Evolutionary conservation across 2,329 filamentous ascomycete species (phyloP).

Genomic region (Sphaerulina musiva): DNA sequence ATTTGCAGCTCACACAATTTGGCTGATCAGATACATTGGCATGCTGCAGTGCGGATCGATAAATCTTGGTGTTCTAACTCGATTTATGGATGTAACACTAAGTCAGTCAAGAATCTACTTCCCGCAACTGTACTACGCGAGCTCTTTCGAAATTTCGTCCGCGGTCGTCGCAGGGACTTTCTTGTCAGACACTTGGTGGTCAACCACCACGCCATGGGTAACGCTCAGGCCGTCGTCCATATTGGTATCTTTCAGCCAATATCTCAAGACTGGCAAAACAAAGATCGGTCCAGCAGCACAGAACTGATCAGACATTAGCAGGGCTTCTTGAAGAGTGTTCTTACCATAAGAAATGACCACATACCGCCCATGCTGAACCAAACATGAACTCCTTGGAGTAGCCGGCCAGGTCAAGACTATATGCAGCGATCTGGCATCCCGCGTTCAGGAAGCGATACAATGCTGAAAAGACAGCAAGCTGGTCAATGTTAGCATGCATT

Average conservation of each 20-base stretch:
- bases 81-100: no score
- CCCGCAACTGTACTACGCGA: neutral
- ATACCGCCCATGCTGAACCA: conserved; percentile 4
- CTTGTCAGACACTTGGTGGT: neutral
- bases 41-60: neutral
- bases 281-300: conserved; percentile 4
- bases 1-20: conserved; percentile 32
- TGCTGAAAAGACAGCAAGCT: conserved; percentile 3
- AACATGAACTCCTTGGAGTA: conserved; percentile 10
- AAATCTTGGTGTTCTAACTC: no score
- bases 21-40: neutral
- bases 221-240: neutral
- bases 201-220: neutral
- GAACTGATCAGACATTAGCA: neutral
- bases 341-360: neutral
- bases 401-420: conserved; percentile 1
- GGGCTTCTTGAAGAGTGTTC: neutral
- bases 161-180: neutral
- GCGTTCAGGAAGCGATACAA: conserved; percentile 6
- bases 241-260: conserved; percentile 9
- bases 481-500: neutral
- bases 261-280: conserved; percentile 3
- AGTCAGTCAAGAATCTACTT: no score
- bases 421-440: conserved; percentile 3
- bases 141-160: neutral